Base-by-base conservation (phyloP, 148 eudicot genomes). In the Suaeda aralocaspica region DNA sequence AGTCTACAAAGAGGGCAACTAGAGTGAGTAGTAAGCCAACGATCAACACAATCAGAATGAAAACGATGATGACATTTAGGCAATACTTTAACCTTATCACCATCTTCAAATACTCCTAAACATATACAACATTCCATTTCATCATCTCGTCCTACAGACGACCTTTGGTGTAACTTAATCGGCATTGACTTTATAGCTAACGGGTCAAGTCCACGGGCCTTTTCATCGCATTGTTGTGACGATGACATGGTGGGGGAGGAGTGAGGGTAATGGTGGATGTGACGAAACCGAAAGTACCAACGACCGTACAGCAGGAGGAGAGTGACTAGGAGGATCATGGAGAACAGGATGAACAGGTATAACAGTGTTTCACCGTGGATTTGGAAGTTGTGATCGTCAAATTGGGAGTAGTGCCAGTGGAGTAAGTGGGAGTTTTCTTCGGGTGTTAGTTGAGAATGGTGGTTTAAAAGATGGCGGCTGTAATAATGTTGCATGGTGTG, bases 1-100 rank as follows among this genome's bases (percentile, higher is more conserved):
- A 84, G 77, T 51, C 96, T 80, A 70, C 96, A 91, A 51, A 91
- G 84, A 3, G 96, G 96, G 59, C 96, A 91, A 76, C 82, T 91
- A 30, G 93, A 64, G 22, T 83, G 96, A 65, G 77, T 51, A 15
- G 25, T 51, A 14, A 91, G 73, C 96, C 96, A 91, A 71, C 59
- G 81, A 53, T 91, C 96, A 9, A 91, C 91, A 49, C 96, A 91
- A 39, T 85, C 93, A 4, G 85, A 84, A 64, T 91, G 96, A 68
- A 82, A 91, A 28, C 81, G 67, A 52, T 91, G 96, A 0, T 48
- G 48, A 58, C 96, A 91, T 30, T 64, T 22, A 5, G 89, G 85
- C 82, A 91, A 74, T 15, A 86, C 81, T 49, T 86, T 91, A 0
- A 88, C 91, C 53, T 86, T 86, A 16, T 91, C 96, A 1, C 87